phyloP scores from a whole-genome alignment of 108 stramenopile species.

The Poteriospumella lacustris region DNA sequence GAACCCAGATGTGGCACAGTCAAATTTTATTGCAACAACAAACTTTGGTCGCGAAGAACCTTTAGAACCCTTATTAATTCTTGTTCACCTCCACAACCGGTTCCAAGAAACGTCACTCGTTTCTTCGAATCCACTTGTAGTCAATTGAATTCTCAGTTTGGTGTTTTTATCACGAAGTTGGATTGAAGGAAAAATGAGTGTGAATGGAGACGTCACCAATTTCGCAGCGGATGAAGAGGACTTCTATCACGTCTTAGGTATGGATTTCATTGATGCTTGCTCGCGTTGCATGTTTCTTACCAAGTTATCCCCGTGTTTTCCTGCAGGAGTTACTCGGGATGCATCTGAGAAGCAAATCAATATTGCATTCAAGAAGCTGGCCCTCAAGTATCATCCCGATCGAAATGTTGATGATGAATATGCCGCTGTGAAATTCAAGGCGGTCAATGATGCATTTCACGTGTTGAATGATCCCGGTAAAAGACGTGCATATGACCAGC shows the following conservation, averaged over 20 bases:
- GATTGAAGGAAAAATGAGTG: background rate
- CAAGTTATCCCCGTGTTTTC: background rate
- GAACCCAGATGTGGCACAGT: background rate
- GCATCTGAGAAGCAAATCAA: constrained; percentile 41
- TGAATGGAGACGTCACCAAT: background rate
- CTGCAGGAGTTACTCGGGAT: constrained; percentile 25
- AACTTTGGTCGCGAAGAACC: too few species aligned
- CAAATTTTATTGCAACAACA: background rate
- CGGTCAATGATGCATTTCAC: constrained; percentile 39
- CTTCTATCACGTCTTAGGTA: background rate
- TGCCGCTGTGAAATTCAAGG: constrained; percentile 42
- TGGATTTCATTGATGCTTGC: background rate
- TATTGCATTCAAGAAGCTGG: constrained; percentile 45
- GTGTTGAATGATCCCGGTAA: constrained; percentile 30
- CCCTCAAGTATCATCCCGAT: constrained; percentile 48
- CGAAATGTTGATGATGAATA: constrained; percentile 39
- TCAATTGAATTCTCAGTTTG: too few species aligned
- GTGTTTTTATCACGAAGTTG: too few species aligned
- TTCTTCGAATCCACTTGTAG: too few species aligned
- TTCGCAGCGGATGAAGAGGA: background rate
- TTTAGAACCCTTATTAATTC: too few species aligned
- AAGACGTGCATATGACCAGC: constrained; percentile 32
- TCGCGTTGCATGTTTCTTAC: background rate
- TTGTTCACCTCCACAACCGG: too few species aligned
- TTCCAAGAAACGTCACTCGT: too few species aligned